Evolutionary conservation across 805 yeast genomes (phyloP).

Genomic region (Myxozyma lipomycoides): DNA sequence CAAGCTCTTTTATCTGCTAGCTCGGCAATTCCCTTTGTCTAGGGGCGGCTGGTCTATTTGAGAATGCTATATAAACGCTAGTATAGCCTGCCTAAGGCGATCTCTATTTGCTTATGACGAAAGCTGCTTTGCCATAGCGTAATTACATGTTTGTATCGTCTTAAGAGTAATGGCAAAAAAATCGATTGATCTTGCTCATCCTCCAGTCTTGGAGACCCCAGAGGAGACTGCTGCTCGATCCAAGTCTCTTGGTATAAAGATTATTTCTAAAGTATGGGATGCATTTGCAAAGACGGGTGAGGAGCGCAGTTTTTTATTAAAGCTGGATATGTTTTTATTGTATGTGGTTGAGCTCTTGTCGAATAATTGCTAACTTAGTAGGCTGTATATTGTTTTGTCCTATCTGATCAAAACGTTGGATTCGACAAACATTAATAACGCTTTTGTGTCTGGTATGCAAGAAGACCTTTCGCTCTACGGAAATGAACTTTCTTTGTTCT

Average conservation of each 20-base stretch:
- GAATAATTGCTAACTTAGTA: too few species aligned
- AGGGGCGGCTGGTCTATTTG: too few species aligned
- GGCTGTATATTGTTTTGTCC: conserved; percentile 3
- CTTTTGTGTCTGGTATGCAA: conserved; percentile 44
- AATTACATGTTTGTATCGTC: too few species aligned
- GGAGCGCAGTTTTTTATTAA: conserved; percentile 15
- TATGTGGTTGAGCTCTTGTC: too few species aligned
- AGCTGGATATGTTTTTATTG: conserved; percentile 17
- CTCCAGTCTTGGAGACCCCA: not conserved
- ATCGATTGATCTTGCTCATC: too few species aligned
- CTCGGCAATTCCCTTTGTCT: too few species aligned
- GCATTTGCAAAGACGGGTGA: conserved; percentile 15
- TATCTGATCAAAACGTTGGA: conserved; percentile 50
- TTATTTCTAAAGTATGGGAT: conserved; percentile 12
- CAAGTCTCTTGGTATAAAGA: not conserved
- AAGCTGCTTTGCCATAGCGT: too few species aligned
- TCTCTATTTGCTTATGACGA: too few species aligned
- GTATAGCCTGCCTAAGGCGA: too few species aligned
- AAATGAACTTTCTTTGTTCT: conserved; percentile 53
- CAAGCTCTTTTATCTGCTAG: too few species aligned
- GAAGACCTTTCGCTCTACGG: conserved; percentile 51
- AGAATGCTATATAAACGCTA: too few species aligned
- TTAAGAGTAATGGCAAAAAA: too few species aligned
- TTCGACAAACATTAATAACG: conserved; percentile 50
- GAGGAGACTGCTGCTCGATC: not conserved